Percentiles rank a stretch among this genome's conserved stretches.
phyloP scores from a whole-genome alignment of 805 yeast species.

The Blastobotrys parvus region DNA sequence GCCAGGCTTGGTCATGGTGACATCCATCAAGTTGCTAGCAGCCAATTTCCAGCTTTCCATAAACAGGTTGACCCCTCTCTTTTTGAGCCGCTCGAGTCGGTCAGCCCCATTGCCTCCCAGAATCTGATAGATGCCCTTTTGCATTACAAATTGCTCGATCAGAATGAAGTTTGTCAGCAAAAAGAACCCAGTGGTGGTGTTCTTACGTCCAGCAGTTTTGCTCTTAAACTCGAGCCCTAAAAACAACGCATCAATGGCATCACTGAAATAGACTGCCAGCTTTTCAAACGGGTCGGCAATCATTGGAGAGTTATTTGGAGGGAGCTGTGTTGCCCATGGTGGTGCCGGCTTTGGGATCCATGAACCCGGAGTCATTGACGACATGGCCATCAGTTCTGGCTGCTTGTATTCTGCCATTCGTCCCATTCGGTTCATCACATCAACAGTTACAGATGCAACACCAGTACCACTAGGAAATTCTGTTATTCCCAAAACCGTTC shows the following conservation, averaged over 20 bases:
- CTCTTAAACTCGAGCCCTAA: slow-evolving; percentile 56
- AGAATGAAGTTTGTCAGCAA: slow-evolving; percentile 62
- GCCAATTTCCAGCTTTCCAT: slow-evolving; percentile 69
- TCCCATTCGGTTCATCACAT: slow-evolving; percentile 57
- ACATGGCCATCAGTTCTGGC: slow-evolving; percentile 45
- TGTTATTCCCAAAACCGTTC: slow-evolving; percentile 37
- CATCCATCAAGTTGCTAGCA: slow-evolving; percentile 70
- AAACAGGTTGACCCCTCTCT: slow-evolving; percentile 63
- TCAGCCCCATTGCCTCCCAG: slow-evolving; percentile 53
- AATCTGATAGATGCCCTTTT: slow-evolving; percentile 32
- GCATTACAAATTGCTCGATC: slow-evolving; percentile 63
- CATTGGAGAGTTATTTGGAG: slow-evolving; percentile 34
- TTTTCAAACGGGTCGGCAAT: slow-evolving; percentile 41
- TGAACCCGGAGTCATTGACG: slow-evolving; percentile 45
- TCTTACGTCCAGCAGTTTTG: slow-evolving; percentile 27
- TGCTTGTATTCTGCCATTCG: slow-evolving; percentile 53
- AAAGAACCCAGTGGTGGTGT: slow-evolving; percentile 52
- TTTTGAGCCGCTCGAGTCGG: slow-evolving; percentile 60
- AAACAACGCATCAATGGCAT: slow-evolving; percentile 67
- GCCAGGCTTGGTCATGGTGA: slow-evolving; percentile 56
- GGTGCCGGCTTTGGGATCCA: slow-evolving; percentile 63
- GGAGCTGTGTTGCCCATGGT: slow-evolving; percentile 41
- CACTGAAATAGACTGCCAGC: slow-evolving; percentile 62
- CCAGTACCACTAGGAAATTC: slow-evolving; percentile 58
- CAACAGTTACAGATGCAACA: slow-evolving; percentile 65